Percentiles rank a stretch among this genome's conserved stretches.
These are phyloP conservation scores for Aspergillus sp. DNA, from an alignment of 2,329 filamentous ascomycete genomes.

Conservation along the genomic window DNA sequence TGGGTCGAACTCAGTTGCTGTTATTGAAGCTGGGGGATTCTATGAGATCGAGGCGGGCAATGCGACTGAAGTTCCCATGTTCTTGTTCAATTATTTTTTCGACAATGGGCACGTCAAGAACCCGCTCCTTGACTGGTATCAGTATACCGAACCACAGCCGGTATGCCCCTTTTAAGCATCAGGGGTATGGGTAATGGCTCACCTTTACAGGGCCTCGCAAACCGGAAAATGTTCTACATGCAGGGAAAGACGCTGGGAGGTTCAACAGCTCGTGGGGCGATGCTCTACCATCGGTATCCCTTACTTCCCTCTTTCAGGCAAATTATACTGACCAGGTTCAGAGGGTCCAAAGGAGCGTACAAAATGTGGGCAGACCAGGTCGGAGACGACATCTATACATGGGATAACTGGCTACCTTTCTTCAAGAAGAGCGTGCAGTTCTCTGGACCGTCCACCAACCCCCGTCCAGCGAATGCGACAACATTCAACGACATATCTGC, in stretches of 20 bases:
- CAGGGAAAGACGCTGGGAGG: not conserved
- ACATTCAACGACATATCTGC: not conserved
- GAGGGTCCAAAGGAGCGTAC: conserved; percentile 4
- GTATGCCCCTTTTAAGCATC: conserved; percentile 43
- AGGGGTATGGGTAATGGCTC: conserved; percentile 46
- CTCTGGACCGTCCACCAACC: conserved; percentile 20
- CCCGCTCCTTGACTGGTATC: not conserved
- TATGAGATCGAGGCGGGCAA: conserved; percentile 45
- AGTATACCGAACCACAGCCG: not conserved
- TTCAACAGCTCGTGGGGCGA: not conserved
- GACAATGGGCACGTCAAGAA: not conserved
- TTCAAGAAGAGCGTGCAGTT: conserved; percentile 26
- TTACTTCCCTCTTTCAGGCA: not conserved
- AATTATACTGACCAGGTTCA: not conserved
- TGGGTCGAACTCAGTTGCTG: conserved; percentile 35
- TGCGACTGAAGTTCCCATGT: not conserved
- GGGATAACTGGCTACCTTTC: conserved; percentile 23
- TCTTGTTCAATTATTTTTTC: not conserved
- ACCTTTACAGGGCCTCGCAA: not conserved
- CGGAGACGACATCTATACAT: conserved; percentile 29
- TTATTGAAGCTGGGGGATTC: conserved; percentile 45
- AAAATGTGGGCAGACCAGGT: conserved; percentile 35
- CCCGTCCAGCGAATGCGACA: conserved; percentile 20
- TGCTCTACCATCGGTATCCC: not conserved
- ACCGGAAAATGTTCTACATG: not conserved